Conservation (phyloP, 441 rosid genomes). For the Mallotus japonicus region DNA sequence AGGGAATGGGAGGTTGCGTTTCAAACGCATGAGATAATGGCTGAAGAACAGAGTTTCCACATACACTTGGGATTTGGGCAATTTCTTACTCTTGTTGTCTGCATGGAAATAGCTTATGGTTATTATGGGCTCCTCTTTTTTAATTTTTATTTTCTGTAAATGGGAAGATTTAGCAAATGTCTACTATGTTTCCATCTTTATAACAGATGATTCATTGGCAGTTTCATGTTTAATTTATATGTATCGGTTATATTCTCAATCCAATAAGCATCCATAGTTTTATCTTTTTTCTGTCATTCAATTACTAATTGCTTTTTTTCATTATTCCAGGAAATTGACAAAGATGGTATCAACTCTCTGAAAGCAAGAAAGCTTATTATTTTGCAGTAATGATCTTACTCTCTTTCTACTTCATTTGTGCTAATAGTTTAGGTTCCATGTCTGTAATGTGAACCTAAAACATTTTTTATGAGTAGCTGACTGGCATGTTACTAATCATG, state of each 20-base stretch:
- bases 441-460: background rate
- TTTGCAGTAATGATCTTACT: slow-evolving; percentile 45
- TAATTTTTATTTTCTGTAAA: background rate
- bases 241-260: background rate
- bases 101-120: background rate
- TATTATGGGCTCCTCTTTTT: background rate
- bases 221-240: slow-evolving; percentile 1
- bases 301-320: background rate
- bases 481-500: background rate
- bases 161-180: background rate
- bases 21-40: background rate
- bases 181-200: background rate
- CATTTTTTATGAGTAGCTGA: slow-evolving; percentile 1
- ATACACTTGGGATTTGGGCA: background rate
- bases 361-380: slow-evolving; percentile 72
- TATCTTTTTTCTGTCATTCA: background rate
- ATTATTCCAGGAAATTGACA: slow-evolving; percentile 43
- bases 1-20: background rate
- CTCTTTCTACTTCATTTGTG: slow-evolving; percentile 7
- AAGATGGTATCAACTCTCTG: slow-evolving; percentile 48
- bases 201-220: background rate
- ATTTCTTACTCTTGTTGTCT: background rate
- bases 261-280: background rate
- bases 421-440: slow-evolving; percentile 3
- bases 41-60: background rate